A percentile compares a stretch with the other conserved stretches of the same genome.
phyloP scores from a whole-genome alignment of 305 asterid species.

The Plantago coronopus region DNA sequence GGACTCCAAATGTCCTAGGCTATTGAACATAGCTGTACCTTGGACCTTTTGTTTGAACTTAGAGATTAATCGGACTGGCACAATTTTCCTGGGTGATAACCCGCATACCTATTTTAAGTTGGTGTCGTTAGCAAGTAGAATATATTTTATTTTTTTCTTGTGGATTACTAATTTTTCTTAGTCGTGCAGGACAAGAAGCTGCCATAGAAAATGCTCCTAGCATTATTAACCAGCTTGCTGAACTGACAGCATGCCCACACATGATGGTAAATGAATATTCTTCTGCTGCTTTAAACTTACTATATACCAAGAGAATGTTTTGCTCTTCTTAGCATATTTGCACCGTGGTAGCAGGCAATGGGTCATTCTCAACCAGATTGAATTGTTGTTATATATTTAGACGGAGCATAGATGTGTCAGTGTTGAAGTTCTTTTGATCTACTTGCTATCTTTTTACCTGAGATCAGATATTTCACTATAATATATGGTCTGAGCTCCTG shows the following conservation, averaged over 20 bases:
- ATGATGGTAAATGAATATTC: constrained; percentile 49
- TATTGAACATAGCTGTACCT: too few relatives aligned
- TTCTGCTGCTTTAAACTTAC: constrained; percentile 12
- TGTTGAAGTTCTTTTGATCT: too few relatives aligned
- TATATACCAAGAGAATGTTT: neutral
- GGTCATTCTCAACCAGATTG: neutral
- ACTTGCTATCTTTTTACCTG: too few relatives aligned
- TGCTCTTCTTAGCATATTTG: too few relatives aligned
- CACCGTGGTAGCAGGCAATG: neutral
- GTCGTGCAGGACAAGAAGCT: constrained; percentile 58
- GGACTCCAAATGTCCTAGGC: too few relatives aligned
- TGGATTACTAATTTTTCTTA: constrained; percentile 20
- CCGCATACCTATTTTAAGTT: neutral
- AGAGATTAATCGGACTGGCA: too few relatives aligned
- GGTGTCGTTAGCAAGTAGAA: constrained; percentile 5
- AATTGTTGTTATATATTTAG: neutral
- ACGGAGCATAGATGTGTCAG: too few relatives aligned
- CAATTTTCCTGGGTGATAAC: too few relatives aligned
- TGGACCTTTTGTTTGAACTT: too few relatives aligned
- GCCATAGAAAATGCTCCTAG: constrained; percentile 56
- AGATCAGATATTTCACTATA: too few relatives aligned
- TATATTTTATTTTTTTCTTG: constrained; percentile 16
- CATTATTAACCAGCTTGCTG: constrained; percentile 50
- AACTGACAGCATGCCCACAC: constrained; percentile 55
- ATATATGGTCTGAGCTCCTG: too few relatives aligned